Conservation (phyloP, 257 asterid genomes). For the Solanum dulcamara region DNA sequence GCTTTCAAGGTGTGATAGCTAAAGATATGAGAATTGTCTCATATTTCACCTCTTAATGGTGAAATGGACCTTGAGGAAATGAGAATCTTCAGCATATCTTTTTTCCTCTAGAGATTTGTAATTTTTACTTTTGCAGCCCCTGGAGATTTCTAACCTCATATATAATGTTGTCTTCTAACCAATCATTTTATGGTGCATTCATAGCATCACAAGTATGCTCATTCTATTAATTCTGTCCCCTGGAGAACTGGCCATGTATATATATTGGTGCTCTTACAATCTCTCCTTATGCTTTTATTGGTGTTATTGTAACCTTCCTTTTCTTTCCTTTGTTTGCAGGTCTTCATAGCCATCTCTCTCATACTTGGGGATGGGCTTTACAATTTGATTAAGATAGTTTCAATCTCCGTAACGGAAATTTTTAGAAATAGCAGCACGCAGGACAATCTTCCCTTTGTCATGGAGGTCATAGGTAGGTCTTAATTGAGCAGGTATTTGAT, state of each 20-base stretch:
- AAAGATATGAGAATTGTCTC: neutral
- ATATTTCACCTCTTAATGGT: neutral
- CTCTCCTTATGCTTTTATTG: neutral
- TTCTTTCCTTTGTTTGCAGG: constrained; percentile 32
- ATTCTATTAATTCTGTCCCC: neutral
- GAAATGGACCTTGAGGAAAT: neutral
- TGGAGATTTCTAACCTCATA: neutral
- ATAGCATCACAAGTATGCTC: neutral
- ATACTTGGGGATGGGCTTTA: constrained; percentile 94
- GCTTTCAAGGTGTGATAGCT: neutral
- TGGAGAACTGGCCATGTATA: neutral
- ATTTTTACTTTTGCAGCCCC: neutral
- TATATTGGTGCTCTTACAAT: neutral
- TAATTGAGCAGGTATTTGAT: neutral
- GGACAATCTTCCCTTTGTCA: constrained; percentile 39
- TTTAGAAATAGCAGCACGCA: constrained; percentile 24
- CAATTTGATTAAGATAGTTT: constrained; percentile 73
- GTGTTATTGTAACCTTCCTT: neutral
- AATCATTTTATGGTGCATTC: neutral
- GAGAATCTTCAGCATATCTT: neutral
- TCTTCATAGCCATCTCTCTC: constrained; percentile 76
- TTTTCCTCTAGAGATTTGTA: neutral
- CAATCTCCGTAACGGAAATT: constrained; percentile 52
- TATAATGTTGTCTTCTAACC: neutral
- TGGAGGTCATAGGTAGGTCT: constrained; percentile 39